Evolutionary conservation across 768 basidiomycete genomes (phyloP), one percentile per base, ranked within the genome.

Genomic region (Gymnopilus dilepis): DNA sequence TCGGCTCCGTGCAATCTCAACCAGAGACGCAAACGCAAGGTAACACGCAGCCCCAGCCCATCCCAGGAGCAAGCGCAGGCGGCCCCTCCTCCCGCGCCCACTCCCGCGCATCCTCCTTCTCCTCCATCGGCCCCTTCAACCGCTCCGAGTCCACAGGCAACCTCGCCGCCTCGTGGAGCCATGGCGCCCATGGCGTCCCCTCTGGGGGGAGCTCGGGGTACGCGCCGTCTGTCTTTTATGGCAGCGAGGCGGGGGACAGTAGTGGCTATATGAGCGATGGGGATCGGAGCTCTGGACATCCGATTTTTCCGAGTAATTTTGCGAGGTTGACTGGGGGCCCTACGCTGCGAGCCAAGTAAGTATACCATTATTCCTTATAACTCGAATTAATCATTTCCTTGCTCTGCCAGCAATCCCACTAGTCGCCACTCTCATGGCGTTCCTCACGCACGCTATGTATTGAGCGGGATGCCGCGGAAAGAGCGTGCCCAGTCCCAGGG

Each of bases 221-320:
- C 31, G 66, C 62, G 8, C 58, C 34, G 7, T 68, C 62, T 41
- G 66, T 66, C 40, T 62, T 66, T 8, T 37, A 37, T 28, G 68
- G 70, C 0, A 72, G 70, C 63, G 71, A 74, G 2, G 70, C 69
- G 15, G 71, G 72, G 0, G 72, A 73, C 54, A 69, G 67, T 28
- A 68, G 66, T 55, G 69, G 69, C 66, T 72, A 76, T 59, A 38
- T 69, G 52, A 69, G 71, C 48, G 68, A 73, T 60, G 84, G 82
- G 8, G 90, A 92, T 65, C 81, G 91, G 5, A 80, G 78, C 1
- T 86, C 89, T 1, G 93, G 91, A 0, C 84, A 87, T 65, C 93
- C 92, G 13, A 76, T 94, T 6, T 96, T 96, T 77, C 91, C 91
- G 3, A 89, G 85, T 65, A 91, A 85, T 70, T 96, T 71, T 61